Percentiles rank a stretch among this genome's conserved stretches.
Conservation (phyloP, 768 basidiomycete species). For the Boletellus sp. region DNA sequence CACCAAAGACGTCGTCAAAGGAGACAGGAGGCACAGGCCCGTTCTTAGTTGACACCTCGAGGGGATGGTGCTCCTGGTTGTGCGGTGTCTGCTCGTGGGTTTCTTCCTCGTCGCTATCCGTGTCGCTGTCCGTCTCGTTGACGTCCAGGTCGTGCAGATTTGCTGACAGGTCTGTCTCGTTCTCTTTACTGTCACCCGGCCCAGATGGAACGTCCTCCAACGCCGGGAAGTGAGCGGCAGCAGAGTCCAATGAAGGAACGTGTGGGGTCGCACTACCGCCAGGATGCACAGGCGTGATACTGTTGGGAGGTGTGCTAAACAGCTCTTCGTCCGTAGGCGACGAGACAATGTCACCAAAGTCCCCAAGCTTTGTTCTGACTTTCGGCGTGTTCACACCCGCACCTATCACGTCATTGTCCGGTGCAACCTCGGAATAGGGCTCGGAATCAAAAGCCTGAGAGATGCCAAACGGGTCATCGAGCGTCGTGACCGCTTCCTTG, state of each 20-base stretch:
- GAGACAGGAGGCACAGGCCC: constrained; percentile 22
- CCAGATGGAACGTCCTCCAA: constrained; percentile 30
- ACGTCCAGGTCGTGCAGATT: constrained; percentile 56
- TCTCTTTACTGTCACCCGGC: constrained; percentile 28
- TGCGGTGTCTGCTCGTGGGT: constrained; percentile 31
- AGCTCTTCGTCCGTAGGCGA: constrained; percentile 44
- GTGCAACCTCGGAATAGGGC: constrained; percentile 11
- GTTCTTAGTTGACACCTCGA: constrained; percentile 14
- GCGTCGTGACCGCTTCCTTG: constrained; percentile 1
- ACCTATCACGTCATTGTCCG: constrained; percentile 22
- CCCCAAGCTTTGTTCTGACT: constrained; percentile 7
- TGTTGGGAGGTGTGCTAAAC: constrained; percentile 60
- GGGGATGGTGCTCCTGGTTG: constrained; percentile 15
- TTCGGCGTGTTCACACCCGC: constrained; percentile 20
- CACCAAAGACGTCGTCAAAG: constrained; percentile 60
- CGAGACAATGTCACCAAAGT: constrained; percentile 21
- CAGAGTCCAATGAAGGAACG: constrained; percentile 25
- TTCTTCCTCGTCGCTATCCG: constrained; percentile 43
- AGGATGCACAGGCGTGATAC: constrained; percentile 26
- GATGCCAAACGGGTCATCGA: constrained; percentile 55
- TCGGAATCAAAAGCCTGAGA: constrained; percentile 25
- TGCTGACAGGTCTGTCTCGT: constrained; percentile 51
- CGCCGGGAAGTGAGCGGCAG: constrained; percentile 35
- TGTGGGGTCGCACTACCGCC: constrained; percentile 13
- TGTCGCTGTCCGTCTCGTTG: constrained; percentile 53